Evolutionary conservation across 768 basidiomycete species (phyloP), one percentile per base, ranked within the genome.

Genomic region (Auricularia auricula-judae): DNA sequence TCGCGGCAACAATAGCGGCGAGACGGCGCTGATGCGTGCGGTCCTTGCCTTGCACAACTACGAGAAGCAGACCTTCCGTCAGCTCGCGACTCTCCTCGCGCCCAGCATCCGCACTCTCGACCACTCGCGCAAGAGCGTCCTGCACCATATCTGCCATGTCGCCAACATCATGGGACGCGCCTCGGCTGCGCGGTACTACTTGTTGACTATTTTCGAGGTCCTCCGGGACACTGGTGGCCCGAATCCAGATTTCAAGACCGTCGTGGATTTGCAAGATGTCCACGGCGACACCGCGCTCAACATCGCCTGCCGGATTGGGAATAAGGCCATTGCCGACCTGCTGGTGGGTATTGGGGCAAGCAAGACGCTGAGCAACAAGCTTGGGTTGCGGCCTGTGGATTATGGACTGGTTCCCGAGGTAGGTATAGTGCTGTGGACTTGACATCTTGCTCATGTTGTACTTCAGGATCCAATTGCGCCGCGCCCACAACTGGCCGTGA

Each of bases 261-360:
- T 98, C 62, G 86, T 98, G 11, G 93, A 98, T 74, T 77, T 96
- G 51, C 91, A 93, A 74, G 97, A 99, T 71, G 86, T 91, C 68
- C 88, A 98, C 72, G 97, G 96, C 0, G 97, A 99, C 72, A 98
- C 96, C 0, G 93, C 93, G 5, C 74, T 99, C 70, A 97, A 97
- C 76, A 91, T 98, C 69, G 93, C 96, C 14, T 95, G 96, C 0
- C 77, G 96, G 64, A 89, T 98, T 1, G 97, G 97, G 1, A 97
- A 93, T 73, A 80, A 89, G 66, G 87, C 88, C 66, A 73, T 98
- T 65, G 93, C 98, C 14, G 80, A 88, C 70, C 87, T 92, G 3
- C 74, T 98, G 68, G 70, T 99, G 65, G 95, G 97, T 70, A 91
- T 93, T 7, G 94, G 93, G 12, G 97, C 96, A 4, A 96, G 98